Evolutionary conservation across 306 rosid species (phyloP), one percentile per base, ranked within the genome.

Genomic region (Arachis hypogaea): DNA sequence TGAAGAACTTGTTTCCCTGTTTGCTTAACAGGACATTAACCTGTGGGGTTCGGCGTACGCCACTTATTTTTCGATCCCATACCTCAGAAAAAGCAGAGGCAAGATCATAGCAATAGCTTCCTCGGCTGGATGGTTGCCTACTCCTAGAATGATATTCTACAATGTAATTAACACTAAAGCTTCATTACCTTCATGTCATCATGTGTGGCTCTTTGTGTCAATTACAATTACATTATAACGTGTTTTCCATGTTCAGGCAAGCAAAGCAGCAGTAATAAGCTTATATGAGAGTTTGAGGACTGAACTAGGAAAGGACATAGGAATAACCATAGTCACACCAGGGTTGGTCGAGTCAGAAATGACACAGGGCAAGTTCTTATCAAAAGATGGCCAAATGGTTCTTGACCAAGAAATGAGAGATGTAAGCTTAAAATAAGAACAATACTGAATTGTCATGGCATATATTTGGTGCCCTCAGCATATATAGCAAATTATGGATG

Each of bases 211-310:
- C 28, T 22, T 22, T 22, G 1, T 22, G 28, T 22, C 28, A 22
- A 22, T 22, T 22, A 22, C 52, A 42, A 5, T 40, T 29, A 12
- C 14, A 61, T 12, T 8, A 9, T 56, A 22, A 67, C 38, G 11
- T 33, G 73, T 46, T 47, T 18, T 29, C 61, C 41, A 28, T 62
- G 59, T 59, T 51, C 88, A 89, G 96, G 89, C 92, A 11, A 81
- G 89, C 82, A 92, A 92, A 85, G 86, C 92, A 33, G 92, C 93
- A 18, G 44, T 77, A 30, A 79, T 83, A 16, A 86, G 86, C 87
- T 73, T 89, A 2, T 92, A 79, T 46, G 89, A 92, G 87, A 86
- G 68, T 5, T 55, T 92, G 42, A 84, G 86, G 72, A 71, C 79
- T 2, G 93, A 92, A 75, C 14, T 86, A 30, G 96, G 90, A 82